Evolutionary conservation across 345 rosid species (phyloP).

Genomic region (Excoecaria agallocha): DNA sequence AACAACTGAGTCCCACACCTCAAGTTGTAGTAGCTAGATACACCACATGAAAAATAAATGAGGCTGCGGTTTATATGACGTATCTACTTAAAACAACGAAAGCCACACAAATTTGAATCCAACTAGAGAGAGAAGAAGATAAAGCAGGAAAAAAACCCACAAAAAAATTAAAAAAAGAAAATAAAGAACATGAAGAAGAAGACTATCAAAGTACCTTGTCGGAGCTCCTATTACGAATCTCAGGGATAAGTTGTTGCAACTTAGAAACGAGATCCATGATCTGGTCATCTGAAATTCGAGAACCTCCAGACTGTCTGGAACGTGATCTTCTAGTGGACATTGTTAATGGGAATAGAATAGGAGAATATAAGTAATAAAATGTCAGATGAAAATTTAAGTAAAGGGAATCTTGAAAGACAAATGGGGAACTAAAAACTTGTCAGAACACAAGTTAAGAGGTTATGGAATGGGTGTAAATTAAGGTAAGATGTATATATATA

Average conservation of each 20-base stretch:
- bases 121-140: background rate
- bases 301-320: slow-evolving; percentile 57
- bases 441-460: background rate
- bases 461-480: slow-evolving; percentile 17
- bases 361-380: no score
- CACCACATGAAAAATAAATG: slow-evolving; percentile 36
- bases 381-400: background rate
- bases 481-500: slow-evolving; percentile 19
- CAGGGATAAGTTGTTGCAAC: slow-evolving; percentile 85
- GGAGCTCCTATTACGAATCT: slow-evolving; percentile 65
- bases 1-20: slow-evolving; percentile 58
- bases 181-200: background rate
- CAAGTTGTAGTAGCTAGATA: slow-evolving; percentile 31
- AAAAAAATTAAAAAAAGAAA: background rate
- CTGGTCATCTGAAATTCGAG: slow-evolving; percentile 78
- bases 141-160: no score
- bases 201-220: slow-evolving; percentile 48
- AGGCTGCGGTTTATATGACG: slow-evolving; percentile 41
- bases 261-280: slow-evolving; percentile 73
- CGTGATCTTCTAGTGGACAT: slow-evolving; percentile 93
- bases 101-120: slow-evolving; percentile 42
- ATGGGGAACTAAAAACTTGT: background rate
- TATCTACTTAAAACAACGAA: slow-evolving; percentile 38
- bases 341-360: slow-evolving; percentile 3
- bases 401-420: background rate